A percentile compares a stretch with the other conserved stretches of the same genome.
These are phyloP conservation scores for Arabidopsis thaliana DNA, from an alignment of 345 rosid genomes.

Conservation along the genomic window DNA sequence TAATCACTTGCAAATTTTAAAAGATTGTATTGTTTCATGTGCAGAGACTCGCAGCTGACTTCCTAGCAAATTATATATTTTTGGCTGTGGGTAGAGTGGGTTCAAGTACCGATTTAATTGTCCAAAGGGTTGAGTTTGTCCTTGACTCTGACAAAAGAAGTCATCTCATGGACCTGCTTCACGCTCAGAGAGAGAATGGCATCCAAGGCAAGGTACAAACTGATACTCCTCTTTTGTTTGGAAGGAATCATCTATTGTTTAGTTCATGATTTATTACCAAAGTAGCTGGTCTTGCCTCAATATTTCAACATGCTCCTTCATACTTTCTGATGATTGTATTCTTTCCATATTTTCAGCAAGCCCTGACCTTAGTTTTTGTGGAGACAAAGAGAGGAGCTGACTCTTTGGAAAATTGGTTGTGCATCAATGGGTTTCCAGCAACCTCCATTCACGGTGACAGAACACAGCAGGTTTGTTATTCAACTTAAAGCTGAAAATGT, in stretches of 20 bases:
- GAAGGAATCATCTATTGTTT: not conserved
- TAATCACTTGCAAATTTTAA: conserved; percentile 9
- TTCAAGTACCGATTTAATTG: conserved; percentile 97
- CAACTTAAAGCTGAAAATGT: conserved; percentile 22
- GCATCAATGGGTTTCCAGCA: conserved; percentile 87
- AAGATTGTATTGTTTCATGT: conserved; percentile 35
- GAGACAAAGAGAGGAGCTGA: conserved; percentile 99
- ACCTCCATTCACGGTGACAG: conserved; percentile 97
- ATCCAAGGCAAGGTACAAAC: conserved; percentile 73
- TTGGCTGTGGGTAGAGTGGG: conserved; percentile 99
- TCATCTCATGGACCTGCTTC: conserved; percentile 99
- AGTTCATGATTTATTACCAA: conserved; percentile 1
- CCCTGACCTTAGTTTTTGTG: conserved; percentile 95
- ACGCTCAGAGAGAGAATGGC: conserved; percentile 88
- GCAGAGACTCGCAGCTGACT: conserved; percentile 98
- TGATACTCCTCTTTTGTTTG: conserved; percentile 15
- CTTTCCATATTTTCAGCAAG: conserved; percentile 65
- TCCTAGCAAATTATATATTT: conserved; percentile 74
- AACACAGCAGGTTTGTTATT: conserved; percentile 71
- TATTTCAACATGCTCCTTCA: not conserved
- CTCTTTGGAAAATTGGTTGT: conserved; percentile 89
- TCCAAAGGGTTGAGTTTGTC: conserved; percentile 95
- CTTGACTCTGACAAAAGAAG: conserved; percentile 97
- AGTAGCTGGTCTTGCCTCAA: conserved; percentile 3
- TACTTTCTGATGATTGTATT: conserved; percentile 26